Evolutionary conservation across 805 yeast genomes (phyloP).

Genomic region (Saccharomycopsis babjevae): DNA sequence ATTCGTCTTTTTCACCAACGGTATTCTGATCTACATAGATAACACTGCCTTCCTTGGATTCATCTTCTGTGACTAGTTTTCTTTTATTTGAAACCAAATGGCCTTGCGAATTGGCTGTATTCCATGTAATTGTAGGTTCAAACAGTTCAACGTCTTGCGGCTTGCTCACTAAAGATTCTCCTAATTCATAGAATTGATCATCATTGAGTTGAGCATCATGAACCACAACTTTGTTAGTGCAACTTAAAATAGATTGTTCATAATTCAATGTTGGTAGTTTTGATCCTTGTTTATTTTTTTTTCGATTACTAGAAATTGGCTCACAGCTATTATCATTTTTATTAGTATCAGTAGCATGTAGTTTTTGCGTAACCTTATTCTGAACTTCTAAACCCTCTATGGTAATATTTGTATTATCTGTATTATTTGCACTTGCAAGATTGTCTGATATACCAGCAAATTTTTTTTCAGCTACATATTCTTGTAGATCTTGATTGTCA

Average conservation of each 20-base stretch:
- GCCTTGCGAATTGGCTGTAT: background rate
- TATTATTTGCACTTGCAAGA: background rate
- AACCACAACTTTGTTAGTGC: background rate
- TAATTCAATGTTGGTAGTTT: background rate
- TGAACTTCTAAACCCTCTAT: background rate
- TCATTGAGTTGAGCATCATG: background rate
- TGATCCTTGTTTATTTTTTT: background rate
- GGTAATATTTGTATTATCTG: background rate
- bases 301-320: background rate
- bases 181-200: background rate
- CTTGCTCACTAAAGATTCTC: background rate
- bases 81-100: background rate
- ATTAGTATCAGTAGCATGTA: background rate
- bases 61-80: background rate
- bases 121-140: constrained; percentile 17
- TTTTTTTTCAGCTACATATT: background rate
- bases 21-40: background rate
- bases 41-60: background rate
- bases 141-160: background rate
- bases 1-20: background rate
- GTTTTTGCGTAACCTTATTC: background rate
- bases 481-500: background rate
- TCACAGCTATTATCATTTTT: background rate
- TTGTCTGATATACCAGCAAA: background rate
- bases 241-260: background rate